A percentile compares a stretch with the other conserved stretches of the same genome.
phyloP scores from a whole-genome alignment of 257 asterid genomes.

The Solanum pinnatisectum region DNA sequence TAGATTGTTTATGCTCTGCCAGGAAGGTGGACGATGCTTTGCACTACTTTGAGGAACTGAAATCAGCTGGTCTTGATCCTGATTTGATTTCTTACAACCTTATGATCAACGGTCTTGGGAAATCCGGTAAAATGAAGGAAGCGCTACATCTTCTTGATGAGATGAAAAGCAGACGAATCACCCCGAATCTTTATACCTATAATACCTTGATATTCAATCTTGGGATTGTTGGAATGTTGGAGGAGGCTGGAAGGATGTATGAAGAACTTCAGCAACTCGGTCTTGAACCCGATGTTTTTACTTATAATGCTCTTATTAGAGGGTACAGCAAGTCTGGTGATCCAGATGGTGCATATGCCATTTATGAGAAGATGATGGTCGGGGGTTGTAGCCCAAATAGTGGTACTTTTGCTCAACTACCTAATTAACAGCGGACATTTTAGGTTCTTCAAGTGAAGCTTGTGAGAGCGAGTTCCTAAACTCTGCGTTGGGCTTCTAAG shows the following conservation, averaged over 20 bases:
- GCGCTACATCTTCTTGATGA: conserved; percentile 61
- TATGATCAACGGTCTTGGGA: conserved; percentile 77
- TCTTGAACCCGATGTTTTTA: conserved; percentile 70
- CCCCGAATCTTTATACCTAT: conserved; percentile 69
- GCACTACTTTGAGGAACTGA: conserved; percentile 63
- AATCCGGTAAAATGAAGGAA: conserved; percentile 40
- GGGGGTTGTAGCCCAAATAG: conserved; percentile 76
- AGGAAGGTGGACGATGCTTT: conserved; percentile 62
- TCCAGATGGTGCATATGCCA: conserved; percentile 63
- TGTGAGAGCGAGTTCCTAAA: not conserved
- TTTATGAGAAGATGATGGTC: conserved; percentile 81
- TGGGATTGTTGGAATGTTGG: conserved; percentile 61
- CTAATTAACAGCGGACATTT: conserved; percentile 29
- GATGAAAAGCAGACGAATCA: conserved; percentile 66
- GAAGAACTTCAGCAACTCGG: conserved; percentile 54
- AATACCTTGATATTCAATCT: conserved; percentile 66
- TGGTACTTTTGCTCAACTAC: conserved; percentile 84
- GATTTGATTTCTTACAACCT: conserved; percentile 79
- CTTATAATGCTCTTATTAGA: conserved; percentile 78
- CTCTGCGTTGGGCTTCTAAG: not conserved
- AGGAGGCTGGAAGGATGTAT: conserved; percentile 66
- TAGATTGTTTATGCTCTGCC: conserved; percentile 57
- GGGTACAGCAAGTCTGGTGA: conserved; percentile 74
- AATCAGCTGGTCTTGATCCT: conserved; percentile 77
- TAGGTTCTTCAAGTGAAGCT: not conserved